phyloP scores from a whole-genome alignment of 768 basidiomycete species.

The Leccinum rimulosum region DNA sequence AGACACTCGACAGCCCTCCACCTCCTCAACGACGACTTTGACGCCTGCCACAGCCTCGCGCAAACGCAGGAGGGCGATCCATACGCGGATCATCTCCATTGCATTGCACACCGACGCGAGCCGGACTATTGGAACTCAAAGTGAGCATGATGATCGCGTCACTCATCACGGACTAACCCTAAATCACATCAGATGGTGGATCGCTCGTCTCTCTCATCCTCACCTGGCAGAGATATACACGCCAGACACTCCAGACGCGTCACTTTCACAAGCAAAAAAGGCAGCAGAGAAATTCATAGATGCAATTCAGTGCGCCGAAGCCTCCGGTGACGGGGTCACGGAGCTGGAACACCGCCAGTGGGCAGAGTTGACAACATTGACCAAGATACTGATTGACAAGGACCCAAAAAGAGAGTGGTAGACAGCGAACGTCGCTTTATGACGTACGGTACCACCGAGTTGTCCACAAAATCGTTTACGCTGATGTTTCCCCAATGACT shows the following conservation, averaged over 20 bases:
- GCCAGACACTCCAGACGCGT: conserved; percentile 1
- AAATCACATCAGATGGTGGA: conserved; percentile 16
- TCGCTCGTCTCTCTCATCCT: conserved; percentile 15
- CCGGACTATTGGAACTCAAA: conserved; percentile 20
- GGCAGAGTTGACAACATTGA: conserved; percentile 18
- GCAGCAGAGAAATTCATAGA: conserved; percentile 14
- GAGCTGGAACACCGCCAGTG: conserved; percentile 22
- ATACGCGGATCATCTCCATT: conserved; percentile 23
- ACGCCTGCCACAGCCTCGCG: conserved; percentile 18
- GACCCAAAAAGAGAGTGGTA: conserved; percentile 1
- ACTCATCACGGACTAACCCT: neutral
- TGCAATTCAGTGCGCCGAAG: conserved; percentile 9
- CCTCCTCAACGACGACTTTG: conserved; percentile 22
- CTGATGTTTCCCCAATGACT: conserved; percentile 34
- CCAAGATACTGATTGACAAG: conserved; percentile 14
- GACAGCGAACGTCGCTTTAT: neutral
- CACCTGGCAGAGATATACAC: conserved; percentile 19
- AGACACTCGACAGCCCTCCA: conserved; percentile 10
- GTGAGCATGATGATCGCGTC: neutral
- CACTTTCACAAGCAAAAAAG: conserved; percentile 8
- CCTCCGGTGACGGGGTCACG: conserved; percentile 7
- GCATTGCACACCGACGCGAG: conserved; percentile 24
- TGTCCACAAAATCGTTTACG: conserved; percentile 1
- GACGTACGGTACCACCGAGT: neutral
- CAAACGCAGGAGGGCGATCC: conserved; percentile 20